Base-by-base conservation (phyloP, 495 filamentous ascomycete genomes). In the Apiosordaria backusii region DNA sequence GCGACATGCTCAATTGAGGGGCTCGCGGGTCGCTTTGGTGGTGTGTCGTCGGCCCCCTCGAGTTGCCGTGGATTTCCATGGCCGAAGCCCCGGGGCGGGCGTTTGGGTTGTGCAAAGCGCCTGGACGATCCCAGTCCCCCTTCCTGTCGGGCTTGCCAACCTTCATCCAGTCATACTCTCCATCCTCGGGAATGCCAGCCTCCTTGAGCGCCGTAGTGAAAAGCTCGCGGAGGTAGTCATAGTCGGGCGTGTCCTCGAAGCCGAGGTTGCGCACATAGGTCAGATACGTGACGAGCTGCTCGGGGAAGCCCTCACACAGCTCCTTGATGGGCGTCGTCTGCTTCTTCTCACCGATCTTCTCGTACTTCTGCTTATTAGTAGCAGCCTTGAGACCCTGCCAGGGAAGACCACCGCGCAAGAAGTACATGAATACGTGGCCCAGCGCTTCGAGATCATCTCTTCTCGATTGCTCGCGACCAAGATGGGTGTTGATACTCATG, bases 101-200 rank as follows among this genome's bases (percentile, higher is more conserved):
- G 76, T 89, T 90, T 73, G 88, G 85, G 78, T 87, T 85, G 79
- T 93, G 90, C 67, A 93, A 82, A 70, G 63, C 68, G 25, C 70
- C 72, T 35, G 70, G 67, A 59, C 89, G 87, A 25, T 91, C 90
- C 57, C 90, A 87, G 77, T 96, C 91, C 67, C 89, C 88, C 82
- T 96, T 96, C 71, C 90, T 91, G 79, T 98, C 94, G 67, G 93
- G 93, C 76, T 96, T 96, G 83, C 92, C 95, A 65, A 96, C 83
- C 85, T 97, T 97, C 96, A 98, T 97, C 95, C 95, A 99, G 78
- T 99, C 95, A 76, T 98, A 99, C 75, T 99, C 96, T 66, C 96
- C 95, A 81, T 99, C 95, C 72, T 99, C 95, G 15, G 97, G 90
- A 69, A 96, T 93, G 50, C 93, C 93, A 5, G 90, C 90, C 68